phyloP scores from a whole-genome alignment of 2,329 filamentous ascomycete genomes.

The Ceratocystis diversiconidia region DNA sequence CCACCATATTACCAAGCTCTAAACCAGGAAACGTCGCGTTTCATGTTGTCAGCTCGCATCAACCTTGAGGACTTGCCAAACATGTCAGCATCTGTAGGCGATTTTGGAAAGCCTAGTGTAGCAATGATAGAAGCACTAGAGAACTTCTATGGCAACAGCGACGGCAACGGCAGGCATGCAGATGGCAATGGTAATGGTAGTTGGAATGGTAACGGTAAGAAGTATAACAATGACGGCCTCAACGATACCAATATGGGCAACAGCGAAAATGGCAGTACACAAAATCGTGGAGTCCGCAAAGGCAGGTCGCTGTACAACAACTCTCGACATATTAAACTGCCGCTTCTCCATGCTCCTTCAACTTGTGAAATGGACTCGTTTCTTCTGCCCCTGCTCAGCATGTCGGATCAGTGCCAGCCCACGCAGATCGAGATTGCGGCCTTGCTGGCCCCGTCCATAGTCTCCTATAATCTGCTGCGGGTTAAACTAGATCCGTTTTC shows the following conservation, averaged over 20 bases:
- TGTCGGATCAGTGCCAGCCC: constrained; percentile 5
- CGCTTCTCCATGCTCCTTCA: constrained; percentile 8
- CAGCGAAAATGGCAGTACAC: constrained; percentile 1
- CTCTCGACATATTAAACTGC: constrained; percentile 5
- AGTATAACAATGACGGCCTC: neutral
- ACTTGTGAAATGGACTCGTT: constrained; percentile 16
- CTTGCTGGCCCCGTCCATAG: constrained; percentile 7
- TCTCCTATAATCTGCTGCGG: constrained; percentile 8
- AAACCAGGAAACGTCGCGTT: neutral
- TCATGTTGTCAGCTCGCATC: constrained; percentile 8
- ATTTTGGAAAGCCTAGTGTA: constrained; percentile 13
- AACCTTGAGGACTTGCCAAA: constrained; percentile 5
- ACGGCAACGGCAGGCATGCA: neutral
- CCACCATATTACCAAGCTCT: neutral
- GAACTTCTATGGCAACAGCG: constrained; percentile 9
- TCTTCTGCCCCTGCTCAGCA: constrained; percentile 12
- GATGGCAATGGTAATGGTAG: neutral
- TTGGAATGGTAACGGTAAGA: neutral
- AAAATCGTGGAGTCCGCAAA: neutral
- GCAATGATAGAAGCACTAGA: constrained; percentile 14
- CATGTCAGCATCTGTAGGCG: constrained; percentile 7
- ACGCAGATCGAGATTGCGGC: constrained; percentile 15
- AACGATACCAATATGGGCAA: constrained; percentile 4
- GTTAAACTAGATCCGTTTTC: constrained; percentile 40
- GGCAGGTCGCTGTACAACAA: neutral